Conservation (phyloP, 179 eudicot genomes). For the Heliamphora ciliata region DNA sequence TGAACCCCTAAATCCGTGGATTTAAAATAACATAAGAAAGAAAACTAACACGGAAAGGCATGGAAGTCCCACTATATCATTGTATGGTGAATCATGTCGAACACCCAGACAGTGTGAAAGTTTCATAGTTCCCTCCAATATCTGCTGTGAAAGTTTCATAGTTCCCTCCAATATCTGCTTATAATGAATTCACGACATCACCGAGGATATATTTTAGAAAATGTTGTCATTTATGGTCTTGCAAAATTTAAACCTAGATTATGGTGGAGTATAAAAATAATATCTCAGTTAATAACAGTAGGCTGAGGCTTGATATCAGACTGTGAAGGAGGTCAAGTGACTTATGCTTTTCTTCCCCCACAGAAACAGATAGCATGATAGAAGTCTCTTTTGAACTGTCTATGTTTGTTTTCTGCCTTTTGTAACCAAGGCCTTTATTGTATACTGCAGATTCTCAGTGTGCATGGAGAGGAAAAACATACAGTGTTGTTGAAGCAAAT, state of each 20-base stretch:
- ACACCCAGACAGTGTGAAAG: no score
- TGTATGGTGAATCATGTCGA: no score
- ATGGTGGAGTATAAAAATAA: background rate
- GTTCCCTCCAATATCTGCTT: background rate
- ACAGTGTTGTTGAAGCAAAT: background rate
- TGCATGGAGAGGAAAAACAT: background rate
- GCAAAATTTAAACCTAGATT: background rate
- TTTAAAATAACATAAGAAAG: background rate
- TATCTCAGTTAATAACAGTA: background rate
- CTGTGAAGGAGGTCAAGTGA: background rate
- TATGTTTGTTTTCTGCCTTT: background rate
- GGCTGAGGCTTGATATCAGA: background rate
- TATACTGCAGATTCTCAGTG: conserved; percentile 3
- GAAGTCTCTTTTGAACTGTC: background rate
- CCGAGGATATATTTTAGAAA: background rate
- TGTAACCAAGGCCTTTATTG: background rate
- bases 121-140: background rate
- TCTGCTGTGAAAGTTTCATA: background rate
- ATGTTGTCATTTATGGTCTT: conserved; percentile 3
- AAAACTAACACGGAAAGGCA: background rate
- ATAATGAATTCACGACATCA: no score
- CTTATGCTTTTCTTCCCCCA: background rate
- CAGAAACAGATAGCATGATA: background rate
- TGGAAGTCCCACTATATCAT: background rate
- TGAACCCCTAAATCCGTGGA: background rate